Conservation (phyloP, 805 yeast species). For the Wickerhamiella vanderwaltii region DNA sequence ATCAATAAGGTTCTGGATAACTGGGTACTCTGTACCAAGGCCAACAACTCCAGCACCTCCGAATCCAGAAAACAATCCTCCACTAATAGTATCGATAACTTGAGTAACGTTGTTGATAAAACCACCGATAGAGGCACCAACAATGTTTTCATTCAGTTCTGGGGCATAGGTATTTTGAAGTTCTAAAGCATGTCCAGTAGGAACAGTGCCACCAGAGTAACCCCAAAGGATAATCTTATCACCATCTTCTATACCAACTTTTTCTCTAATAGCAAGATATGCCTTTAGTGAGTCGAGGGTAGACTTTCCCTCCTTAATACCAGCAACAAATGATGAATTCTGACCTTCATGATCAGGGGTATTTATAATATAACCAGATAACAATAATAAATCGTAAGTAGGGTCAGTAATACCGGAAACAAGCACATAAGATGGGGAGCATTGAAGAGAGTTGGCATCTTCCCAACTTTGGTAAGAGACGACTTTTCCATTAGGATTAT, state of each 20-base stretch:
- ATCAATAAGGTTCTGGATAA: conserved; percentile 13
- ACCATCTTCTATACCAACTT: conserved; percentile 15
- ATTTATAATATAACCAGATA: conserved; percentile 15
- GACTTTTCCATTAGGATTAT: conserved; percentile 10
- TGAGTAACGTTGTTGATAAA: conserved; percentile 14
- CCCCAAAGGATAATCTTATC: conserved; percentile 16
- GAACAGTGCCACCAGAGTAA: conserved; percentile 16
- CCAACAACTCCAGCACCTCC: conserved; percentile 21
- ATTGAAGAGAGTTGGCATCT: conserved; percentile 21
- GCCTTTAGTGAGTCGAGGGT: conserved; percentile 24
- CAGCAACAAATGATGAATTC: conserved; percentile 23
- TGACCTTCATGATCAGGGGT: conserved; percentile 26
- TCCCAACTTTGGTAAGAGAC: conserved; percentile 24
- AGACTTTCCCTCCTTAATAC: conserved; percentile 21
- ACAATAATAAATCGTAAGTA: conserved; percentile 4
- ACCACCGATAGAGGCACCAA: conserved; percentile 13
- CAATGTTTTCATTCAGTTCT: conserved; percentile 17
- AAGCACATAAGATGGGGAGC: conserved; percentile 24
- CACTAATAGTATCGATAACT: conserved; percentile 15
- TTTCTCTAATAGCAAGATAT: conserved; percentile 13
- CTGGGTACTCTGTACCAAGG: conserved; percentile 19
- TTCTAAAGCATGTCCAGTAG: conserved; percentile 22
- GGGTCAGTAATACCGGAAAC: conserved; percentile 12
- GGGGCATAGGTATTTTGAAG: conserved; percentile 22
- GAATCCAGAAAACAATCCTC: conserved; percentile 19